phyloP scores from a whole-genome alignment of 257 asterid genomes.

The Nicotiana tomentosiformis region DNA sequence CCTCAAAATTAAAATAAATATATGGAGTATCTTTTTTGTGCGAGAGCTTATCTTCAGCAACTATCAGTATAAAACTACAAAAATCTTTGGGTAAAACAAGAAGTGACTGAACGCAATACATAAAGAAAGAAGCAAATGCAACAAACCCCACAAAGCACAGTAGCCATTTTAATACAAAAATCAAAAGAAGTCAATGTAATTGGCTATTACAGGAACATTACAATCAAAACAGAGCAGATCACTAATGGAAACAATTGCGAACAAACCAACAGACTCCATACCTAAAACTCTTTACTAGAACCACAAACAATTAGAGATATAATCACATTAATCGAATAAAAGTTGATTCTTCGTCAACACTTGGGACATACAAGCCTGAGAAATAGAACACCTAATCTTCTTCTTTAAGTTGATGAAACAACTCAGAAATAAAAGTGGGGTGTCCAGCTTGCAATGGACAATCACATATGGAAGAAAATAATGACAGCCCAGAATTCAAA shows the following conservation, averaged over 20 bases:
- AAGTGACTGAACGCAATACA: background rate
- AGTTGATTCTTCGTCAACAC: background rate
- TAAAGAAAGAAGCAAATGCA: background rate
- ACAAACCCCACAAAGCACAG: background rate
- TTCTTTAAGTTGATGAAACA: background rate
- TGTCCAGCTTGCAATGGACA: background rate
- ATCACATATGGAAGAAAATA: slow-evolving; percentile 19
- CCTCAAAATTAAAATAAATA: background rate
- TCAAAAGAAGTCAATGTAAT: background rate
- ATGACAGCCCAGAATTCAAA: slow-evolving; percentile 22
- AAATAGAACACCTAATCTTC: background rate
- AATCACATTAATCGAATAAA: background rate
- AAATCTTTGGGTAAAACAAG: background rate
- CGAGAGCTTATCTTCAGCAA: background rate
- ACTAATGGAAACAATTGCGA: background rate
- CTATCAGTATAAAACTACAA: background rate
- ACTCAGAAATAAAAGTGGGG: background rate
- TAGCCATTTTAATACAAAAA: background rate
- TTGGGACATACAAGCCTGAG: background rate
- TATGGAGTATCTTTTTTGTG: background rate
- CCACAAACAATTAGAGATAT: background rate
- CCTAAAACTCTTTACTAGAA: background rate
- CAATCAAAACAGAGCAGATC: slow-evolving; percentile 8
- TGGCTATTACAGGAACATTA: slow-evolving; percentile 6
- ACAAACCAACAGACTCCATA: background rate